phyloP scores from a whole-genome alignment of 202 grass and related monocot genomes.

The Zizania palustris region DNA sequence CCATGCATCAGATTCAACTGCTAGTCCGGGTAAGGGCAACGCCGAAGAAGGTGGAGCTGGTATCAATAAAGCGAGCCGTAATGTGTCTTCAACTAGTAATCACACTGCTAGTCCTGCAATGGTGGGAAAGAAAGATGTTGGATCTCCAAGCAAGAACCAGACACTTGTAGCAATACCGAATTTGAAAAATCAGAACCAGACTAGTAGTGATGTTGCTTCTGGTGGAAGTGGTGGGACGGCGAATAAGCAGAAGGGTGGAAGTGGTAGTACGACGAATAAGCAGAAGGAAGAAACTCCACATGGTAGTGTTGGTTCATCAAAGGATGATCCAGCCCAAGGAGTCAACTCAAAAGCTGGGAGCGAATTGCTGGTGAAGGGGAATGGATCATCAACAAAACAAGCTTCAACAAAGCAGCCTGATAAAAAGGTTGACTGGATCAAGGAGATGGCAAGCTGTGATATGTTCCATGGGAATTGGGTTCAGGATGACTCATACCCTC shows the following conservation, averaged over 20 bases:
- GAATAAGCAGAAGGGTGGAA: slow-evolving; percentile 40
- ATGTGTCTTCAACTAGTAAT: slow-evolving; percentile 25
- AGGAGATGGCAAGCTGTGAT: slow-evolving; percentile 71
- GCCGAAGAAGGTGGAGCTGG: not conserved
- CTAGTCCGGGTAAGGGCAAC: not conserved
- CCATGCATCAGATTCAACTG: slow-evolving; percentile 24
- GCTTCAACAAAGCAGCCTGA: slow-evolving; percentile 17
- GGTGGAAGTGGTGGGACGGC: slow-evolving; percentile 11
- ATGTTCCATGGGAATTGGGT: slow-evolving; percentile 88
- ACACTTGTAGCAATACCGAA: slow-evolving; percentile 27
- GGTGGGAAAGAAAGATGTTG: slow-evolving; percentile 29
- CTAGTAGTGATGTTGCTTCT: slow-evolving; percentile 31
- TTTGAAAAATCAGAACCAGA: slow-evolving; percentile 44
- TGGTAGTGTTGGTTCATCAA: slow-evolving; percentile 29
- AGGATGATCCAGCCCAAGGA: slow-evolving; percentile 31
- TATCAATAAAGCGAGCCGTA: slow-evolving; percentile 18
- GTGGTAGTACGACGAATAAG: slow-evolving; percentile 30
- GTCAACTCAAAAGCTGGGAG: slow-evolving; percentile 30
- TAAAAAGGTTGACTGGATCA: slow-evolving; percentile 66
- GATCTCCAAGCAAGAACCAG: slow-evolving; percentile 43
- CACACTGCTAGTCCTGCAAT: slow-evolving; percentile 20
- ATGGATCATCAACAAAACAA: slow-evolving; percentile 10
- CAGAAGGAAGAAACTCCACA: slow-evolving; percentile 26
- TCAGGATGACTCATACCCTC: slow-evolving; percentile 81
- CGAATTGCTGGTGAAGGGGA: slow-evolving; percentile 34